Base-by-base conservation (phyloP, 768 basidiomycete genomes). In the Hysterangium stoloniferum region DNA sequence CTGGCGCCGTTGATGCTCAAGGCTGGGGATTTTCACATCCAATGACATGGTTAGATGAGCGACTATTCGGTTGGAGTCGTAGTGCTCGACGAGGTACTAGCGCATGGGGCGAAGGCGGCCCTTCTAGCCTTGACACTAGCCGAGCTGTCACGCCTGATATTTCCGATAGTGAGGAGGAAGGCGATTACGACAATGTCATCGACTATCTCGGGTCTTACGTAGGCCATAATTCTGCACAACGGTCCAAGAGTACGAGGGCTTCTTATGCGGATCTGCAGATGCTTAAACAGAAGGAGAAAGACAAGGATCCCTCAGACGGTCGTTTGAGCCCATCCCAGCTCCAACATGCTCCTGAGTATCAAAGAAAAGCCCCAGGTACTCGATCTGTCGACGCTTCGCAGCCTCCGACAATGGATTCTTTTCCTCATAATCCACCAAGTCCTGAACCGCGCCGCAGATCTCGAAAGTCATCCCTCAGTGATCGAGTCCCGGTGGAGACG, bases 41-140 rank as follows among this genome's bases (percentile, higher is more conserved):
- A 0, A 92, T 95, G 86, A 82, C 85, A 12, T 95, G 91, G 91
- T 76, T 95, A 13, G 92, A 96, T 64, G 93, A 95, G 66, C 82
- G 88, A 6, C 74, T 96, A 22, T 96, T 95, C 62, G 93, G 92
- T 37, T 95, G 89, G 92, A 82, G 81, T 64, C 75, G 79, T 47
- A 88, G 84, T 57, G 77, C 86, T 1, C 70, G 68, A 43, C 79
- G 78, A 42, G 87, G 90, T n/a, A 89, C 88, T 2, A 88, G 84
- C 59, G 88, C 80, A n/a, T 93, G 90, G 91, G 79, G 79, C 28
- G 86, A 79, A 15, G 63, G 61, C 27, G 66, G 65, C 34, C 69
- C 71, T 20, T 68, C 65, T 33, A 62, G 53, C 42, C 47, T 25
- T 53, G 63, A 46, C 57, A 59, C 36, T 55, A 76, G 66, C 58